phyloP scores from a whole-genome alignment of 1,284 basidiomycete species.

The Melampsora occidentalis region DNA sequence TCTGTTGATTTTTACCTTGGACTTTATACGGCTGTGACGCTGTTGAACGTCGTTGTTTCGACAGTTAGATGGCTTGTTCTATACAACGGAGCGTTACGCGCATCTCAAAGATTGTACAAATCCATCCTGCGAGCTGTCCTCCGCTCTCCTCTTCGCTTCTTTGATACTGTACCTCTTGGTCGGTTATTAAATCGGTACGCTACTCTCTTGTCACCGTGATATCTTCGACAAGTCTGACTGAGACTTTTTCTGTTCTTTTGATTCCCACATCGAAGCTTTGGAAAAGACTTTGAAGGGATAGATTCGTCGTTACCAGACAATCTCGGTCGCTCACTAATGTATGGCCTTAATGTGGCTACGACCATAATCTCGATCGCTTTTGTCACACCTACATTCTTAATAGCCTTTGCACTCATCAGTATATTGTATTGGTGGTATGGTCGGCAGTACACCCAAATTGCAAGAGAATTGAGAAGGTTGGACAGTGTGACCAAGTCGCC shows the following conservation, averaged over 20 bases:
- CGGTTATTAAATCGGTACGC: constrained; percentile 19
- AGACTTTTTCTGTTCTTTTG: not conserved
- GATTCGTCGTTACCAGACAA: constrained; percentile 16
- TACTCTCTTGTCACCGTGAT: not conserved
- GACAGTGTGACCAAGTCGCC: constrained; percentile 86
- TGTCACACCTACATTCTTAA: constrained; percentile 6
- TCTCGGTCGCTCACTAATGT: not conserved
- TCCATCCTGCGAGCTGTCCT: constrained; percentile 11
- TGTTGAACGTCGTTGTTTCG: constrained; percentile 11
- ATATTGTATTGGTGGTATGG: constrained; percentile 20
- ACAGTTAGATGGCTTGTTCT: constrained; percentile 47
- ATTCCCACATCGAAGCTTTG: not conserved
- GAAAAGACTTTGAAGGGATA: constrained; percentile 14
- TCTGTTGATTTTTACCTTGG: constrained; percentile 62
- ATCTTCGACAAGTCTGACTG: not conserved
- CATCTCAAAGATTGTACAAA: constrained; percentile 46
- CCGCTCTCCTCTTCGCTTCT: constrained; percentile 20
- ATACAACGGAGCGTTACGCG: constrained; percentile 48
- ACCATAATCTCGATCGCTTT: constrained; percentile 6
- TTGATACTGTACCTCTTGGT: constrained; percentile 28
- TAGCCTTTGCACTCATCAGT: not conserved
- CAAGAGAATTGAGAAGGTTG: constrained; percentile 51
- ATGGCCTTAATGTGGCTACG: not conserved
- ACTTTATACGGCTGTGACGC: not conserved
- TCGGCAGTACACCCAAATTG: constrained; percentile 45